Conservation (phyloP, 148 eudicot species). For the Drosera capensis region DNA sequence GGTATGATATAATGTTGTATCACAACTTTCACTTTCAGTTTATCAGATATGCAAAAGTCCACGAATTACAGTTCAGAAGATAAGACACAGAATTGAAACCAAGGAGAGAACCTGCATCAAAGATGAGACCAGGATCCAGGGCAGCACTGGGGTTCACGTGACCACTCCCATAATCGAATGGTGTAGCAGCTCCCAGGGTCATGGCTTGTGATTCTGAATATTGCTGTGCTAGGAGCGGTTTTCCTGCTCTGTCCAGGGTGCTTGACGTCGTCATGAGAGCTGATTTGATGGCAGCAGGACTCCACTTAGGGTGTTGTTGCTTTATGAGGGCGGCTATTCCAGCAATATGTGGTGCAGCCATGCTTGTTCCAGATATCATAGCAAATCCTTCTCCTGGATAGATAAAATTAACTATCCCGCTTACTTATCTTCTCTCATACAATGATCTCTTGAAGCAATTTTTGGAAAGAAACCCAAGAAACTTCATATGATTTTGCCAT, state of each 20-base stretch:
- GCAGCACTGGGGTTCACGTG: constrained; percentile 90
- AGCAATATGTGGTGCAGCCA: constrained; percentile 98
- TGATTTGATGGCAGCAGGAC: constrained; percentile 97
- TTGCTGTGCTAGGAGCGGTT: constrained; percentile 83
- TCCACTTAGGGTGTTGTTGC: constrained; percentile 92
- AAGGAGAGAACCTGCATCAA: constrained; percentile 61
- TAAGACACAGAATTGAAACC: neutral
- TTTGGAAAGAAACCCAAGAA: too few relatives aligned
- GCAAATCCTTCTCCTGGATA: constrained; percentile 90
- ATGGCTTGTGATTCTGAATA: constrained; percentile 57
- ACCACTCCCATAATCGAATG: constrained; percentile 96
- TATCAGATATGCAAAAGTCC: too few relatives aligned
- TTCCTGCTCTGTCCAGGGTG: constrained; percentile 50
- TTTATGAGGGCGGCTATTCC: constrained; percentile 95
- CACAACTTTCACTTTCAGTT: too few relatives aligned
- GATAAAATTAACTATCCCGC: neutral
- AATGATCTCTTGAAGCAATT: too few relatives aligned
- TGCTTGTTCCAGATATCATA: constrained; percentile 97
- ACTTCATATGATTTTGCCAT: too few relatives aligned
- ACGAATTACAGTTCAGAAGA: too few relatives aligned
- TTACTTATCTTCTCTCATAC: neutral
- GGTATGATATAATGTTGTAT: too few relatives aligned
- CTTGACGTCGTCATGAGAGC: constrained; percentile 91
- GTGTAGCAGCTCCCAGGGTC: constrained; percentile 64
- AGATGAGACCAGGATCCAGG: constrained; percentile 87